Evolutionary conservation across 2,329 filamentous ascomycete species (phyloP).

Genomic region (Fonsecaea nubica): DNA sequence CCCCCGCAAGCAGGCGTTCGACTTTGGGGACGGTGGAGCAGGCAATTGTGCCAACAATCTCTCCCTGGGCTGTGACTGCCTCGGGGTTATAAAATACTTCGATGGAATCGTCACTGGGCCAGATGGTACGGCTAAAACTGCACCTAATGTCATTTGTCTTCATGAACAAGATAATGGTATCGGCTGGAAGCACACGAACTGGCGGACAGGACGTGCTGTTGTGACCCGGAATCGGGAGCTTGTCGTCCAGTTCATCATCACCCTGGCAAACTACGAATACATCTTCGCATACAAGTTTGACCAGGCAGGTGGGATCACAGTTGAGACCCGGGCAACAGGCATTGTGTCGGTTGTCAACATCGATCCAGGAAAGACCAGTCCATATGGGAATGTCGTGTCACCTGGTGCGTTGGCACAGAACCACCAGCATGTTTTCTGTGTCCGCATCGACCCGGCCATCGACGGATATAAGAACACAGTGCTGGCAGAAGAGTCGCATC

Average conservation of each 20-base stretch:
- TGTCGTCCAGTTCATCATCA: constrained; percentile 72
- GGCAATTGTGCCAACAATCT: constrained; percentile 73
- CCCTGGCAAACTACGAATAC: constrained; percentile 74
- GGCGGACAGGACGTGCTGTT: constrained; percentile 66
- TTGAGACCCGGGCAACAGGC: constrained; percentile 70
- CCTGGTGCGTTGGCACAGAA: constrained; percentile 71
- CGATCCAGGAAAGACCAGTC: constrained; percentile 60
- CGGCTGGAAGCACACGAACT: constrained; percentile 74
- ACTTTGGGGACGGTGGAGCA: constrained; percentile 72
- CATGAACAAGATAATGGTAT: constrained; percentile 75
- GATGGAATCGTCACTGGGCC: constrained; percentile 61
- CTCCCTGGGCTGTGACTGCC: constrained; percentile 70
- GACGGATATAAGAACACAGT: constrained; percentile 63
- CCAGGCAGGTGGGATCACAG: constrained; percentile 65
- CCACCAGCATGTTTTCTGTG: constrained; percentile 73
- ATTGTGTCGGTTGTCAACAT: constrained; percentile 69
- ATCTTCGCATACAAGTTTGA: constrained; percentile 70
- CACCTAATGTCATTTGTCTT: constrained; percentile 69
- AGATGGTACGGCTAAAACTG: constrained; percentile 59
- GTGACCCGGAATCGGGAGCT: constrained; percentile 68
- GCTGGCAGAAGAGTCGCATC: constrained; percentile 60
- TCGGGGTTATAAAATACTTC: constrained; percentile 72
- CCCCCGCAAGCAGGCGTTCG: constrained; percentile 74
- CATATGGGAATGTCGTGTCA: constrained; percentile 68
- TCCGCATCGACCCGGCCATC: constrained; percentile 70